Percentiles rank a stretch among this genome's conserved stretches.
Conservation (phyloP, 306 rosid species). For the Quercus ilex region DNA sequence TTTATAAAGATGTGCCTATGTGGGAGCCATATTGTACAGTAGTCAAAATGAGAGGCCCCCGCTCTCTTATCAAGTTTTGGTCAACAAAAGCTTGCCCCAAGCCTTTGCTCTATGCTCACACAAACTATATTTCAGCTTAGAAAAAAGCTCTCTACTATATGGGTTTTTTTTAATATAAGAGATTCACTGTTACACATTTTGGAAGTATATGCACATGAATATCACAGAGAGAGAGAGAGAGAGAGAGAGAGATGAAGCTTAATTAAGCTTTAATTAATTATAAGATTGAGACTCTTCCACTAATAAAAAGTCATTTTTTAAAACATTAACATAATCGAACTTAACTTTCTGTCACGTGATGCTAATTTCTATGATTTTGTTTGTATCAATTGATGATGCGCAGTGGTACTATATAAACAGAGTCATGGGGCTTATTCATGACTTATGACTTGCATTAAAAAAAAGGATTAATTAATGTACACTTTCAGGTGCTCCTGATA, state of each 20-base stretch:
- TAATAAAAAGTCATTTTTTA: conserved; percentile 4
- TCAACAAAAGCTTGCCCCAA: conserved; percentile 17
- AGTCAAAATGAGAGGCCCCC: background rate
- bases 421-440: background rate
- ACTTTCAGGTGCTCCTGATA: too few relatives aligned
- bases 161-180: background rate
- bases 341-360: conserved; percentile 30
- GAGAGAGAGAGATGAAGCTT: background rate
- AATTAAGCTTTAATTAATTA: conserved; percentile 21
- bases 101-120: background rate
- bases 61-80: background rate
- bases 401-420: background rate
- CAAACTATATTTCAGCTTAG: background rate
- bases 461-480: too few relatives aligned
- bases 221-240: conserved; percentile 1
- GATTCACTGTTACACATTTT: background rate
- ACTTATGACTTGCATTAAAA: background rate
- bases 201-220: conserved; percentile 1
- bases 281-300: conserved; percentile 43
- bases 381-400: conserved; percentile 11
- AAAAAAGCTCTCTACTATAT: too few relatives aligned
- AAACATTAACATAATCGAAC: conserved; percentile 24
- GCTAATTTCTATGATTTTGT: conserved; percentile 18
- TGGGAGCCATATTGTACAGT: conserved; percentile 9
- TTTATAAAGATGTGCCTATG: background rate